Percentiles rank a stretch among this genome's conserved stretches.
phyloP scores from a whole-genome alignment of 1,284 basidiomycete genomes.

The Veloboletus limbatus region DNA sequence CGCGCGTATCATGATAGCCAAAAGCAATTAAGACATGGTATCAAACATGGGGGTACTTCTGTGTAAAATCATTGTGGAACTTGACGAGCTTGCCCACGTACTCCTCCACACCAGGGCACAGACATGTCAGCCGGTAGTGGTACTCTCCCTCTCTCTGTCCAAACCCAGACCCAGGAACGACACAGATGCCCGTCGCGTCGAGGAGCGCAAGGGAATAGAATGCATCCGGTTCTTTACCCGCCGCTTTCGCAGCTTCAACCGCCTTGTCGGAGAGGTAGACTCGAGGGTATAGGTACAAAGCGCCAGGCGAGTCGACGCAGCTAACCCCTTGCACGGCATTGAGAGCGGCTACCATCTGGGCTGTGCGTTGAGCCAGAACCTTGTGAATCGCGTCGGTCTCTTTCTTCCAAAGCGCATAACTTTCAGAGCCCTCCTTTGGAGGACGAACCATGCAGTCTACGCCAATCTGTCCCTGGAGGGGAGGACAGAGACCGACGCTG shows the following conservation, averaged over 20 bases:
- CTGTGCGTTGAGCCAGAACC: conserved; percentile 69
- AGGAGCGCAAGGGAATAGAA: conserved; percentile 84
- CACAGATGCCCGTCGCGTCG: conserved; percentile 90
- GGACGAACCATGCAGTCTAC: conserved; percentile 90
- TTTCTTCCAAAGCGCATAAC: conserved; percentile 74
- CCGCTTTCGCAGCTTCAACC: conserved; percentile 65
- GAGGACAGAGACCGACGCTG: conserved; percentile 84
- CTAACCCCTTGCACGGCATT: conserved; percentile 78
- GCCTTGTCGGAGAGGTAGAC: conserved; percentile 73
- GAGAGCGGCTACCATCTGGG: conserved; percentile 72
- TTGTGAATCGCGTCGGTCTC: conserved; percentile 81
- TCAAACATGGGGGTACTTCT: conserved; percentile 50
- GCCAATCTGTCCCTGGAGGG: conserved; percentile 85
- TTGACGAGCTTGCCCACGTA: conserved; percentile 82
- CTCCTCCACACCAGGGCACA: conserved; percentile 88
- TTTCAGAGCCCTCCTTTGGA: conserved; percentile 71
- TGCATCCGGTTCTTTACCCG: conserved; percentile 80
- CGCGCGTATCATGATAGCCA: not conserved
- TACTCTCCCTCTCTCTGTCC: conserved; percentile 86
- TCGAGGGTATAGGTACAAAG: conserved; percentile 83
- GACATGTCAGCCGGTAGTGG: conserved; percentile 85
- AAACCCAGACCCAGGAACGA: conserved; percentile 89
- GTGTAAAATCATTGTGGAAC: conserved; percentile 80
- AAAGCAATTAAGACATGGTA: not conserved
- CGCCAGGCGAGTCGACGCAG: conserved; percentile 88